Evolutionary conservation across 345 rosid genomes (phyloP).

Genomic region (Combretum micranthum): DNA sequence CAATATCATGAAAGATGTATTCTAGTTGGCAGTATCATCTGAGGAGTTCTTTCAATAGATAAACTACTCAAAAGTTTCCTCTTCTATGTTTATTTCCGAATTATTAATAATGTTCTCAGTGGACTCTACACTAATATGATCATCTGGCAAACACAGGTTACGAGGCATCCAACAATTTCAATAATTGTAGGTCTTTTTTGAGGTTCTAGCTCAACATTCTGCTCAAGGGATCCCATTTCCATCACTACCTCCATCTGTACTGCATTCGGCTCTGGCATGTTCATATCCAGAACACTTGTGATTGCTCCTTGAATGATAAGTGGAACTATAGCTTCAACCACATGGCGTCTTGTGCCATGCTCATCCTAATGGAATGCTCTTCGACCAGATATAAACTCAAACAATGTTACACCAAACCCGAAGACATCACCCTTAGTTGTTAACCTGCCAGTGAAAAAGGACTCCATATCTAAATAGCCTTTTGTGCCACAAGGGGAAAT

Average conservation of each 20-base stretch:
- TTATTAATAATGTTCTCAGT: too few species aligned
- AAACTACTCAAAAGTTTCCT: too few species aligned
- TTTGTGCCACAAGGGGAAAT: accelerated
- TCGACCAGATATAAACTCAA: slow-evolving; percentile 8
- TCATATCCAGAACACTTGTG: slow-evolving; percentile 7
- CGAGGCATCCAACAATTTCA: background rate
- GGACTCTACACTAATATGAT: too few species aligned
- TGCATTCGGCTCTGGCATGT: background rate
- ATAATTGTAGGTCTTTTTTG: slow-evolving; percentile 3
- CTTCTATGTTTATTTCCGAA: too few species aligned
- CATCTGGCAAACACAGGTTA: too few species aligned
- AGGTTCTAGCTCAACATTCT: background rate
- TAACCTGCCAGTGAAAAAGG: accelerated
- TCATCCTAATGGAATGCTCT: background rate
- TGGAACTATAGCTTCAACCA: background rate
- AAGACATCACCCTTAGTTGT: slow-evolving; percentile 10
- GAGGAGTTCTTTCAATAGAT: too few species aligned
- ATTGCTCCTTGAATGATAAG: background rate
- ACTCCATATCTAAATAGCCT: background rate
- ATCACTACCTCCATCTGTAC: slow-evolving; percentile 3
- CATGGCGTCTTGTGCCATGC: background rate
- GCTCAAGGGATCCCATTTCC: background rate
- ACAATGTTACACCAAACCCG: slow-evolving; percentile 8
- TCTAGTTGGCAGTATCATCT: too few species aligned
- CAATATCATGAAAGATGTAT: too few species aligned